Base-by-base conservation (phyloP, 2,329 filamentous ascomycete genomes). In the Clonostachys byssicola region DNA sequence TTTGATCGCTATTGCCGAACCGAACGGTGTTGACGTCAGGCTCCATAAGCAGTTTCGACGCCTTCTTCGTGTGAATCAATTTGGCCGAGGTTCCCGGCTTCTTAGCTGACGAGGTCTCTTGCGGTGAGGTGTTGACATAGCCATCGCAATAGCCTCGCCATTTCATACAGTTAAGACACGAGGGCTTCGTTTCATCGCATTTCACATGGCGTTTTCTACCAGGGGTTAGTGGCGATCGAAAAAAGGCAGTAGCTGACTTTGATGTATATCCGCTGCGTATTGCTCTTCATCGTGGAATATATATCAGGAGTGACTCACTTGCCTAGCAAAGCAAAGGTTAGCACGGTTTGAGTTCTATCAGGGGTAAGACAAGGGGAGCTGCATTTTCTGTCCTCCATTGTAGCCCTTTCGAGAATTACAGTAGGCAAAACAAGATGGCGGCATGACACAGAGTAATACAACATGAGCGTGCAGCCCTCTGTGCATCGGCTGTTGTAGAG, bases 121-220 rank as follows among this genome's bases (percentile, higher is more conserved):
- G 45, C 34, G 47, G 42, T 13, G 51, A 38, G 12, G 50, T 39
- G 10, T 60, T 60, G 8, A 49, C 46, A 41, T 68, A 71, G 12
- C 63, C 59, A 30, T 66, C 62, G 43, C 68, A 70, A 45, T 66
- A 62, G n/a, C 67, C 67, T 44, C 61, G 57, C 61, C 66, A 71
- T 54, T 66, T 70, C 47, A 70, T 55, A 47, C 68, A 71, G 43
- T 69, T 71, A 34, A 65, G 58, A 49, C 68, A 71, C 6, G 65
- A 60, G 16, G 68, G 68, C 36, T 65, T 64, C 20, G 65, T 65
- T 52, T 71, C 68, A 43, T 71, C 68, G 47, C 68, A 71, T 53
- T 71, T 71, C 36, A 71, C 63, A 51, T 71, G 68, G 17, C 68
- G 67, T 46, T 68, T 69, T 45, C 66, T 69, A 43, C 34, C 43